These are phyloP conservation scores for Agaricus blazei DNA, from an alignment of 768 basidiomycete species.

Conservation along the genomic window DNA sequence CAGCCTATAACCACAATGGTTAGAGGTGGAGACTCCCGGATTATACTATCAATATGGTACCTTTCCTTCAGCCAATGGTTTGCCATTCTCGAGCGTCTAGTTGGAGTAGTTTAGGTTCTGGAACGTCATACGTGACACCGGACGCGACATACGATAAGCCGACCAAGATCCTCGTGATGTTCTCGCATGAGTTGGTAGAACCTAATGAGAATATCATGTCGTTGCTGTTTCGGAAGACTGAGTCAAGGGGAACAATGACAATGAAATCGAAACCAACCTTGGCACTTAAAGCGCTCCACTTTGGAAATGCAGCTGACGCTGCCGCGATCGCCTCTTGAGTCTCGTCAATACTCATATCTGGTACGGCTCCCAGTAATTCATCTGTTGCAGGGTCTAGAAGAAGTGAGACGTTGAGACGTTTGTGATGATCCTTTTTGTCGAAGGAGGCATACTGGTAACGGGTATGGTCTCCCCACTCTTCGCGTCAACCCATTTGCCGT, in stretches of 20 bases:
- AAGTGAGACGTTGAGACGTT: not conserved
- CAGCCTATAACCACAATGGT: slow-evolving; percentile 46
- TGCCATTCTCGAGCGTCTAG: slow-evolving; percentile 94
- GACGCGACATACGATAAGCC: slow-evolving; percentile 64
- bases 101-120: not conserved
- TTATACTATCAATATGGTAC: slow-evolving; percentile 26
- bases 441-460: slow-evolving; percentile 62
- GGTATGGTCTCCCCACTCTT: slow-evolving; percentile 63
- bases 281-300: slow-evolving; percentile 84
- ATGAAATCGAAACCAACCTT: slow-evolving; percentile 46
- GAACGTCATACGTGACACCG: slow-evolving; percentile 14
- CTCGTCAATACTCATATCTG: slow-evolving; percentile 86
- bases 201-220: slow-evolving; percentile 81
- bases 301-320: slow-evolving; percentile 73
- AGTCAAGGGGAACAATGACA: not conserved
- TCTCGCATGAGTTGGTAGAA: slow-evolving; percentile 76
- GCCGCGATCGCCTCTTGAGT: slow-evolving; percentile 81
- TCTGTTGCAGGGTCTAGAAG: slow-evolving; percentile 80
- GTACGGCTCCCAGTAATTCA: slow-evolving; percentile 77
- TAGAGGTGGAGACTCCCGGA: not conserved
- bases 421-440: not conserved
- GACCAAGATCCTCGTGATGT: slow-evolving; percentile 80
- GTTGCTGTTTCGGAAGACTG: slow-evolving; percentile 38
- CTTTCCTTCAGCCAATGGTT: slow-evolving; percentile 80
- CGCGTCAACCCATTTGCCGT: slow-evolving; percentile 86